phyloP scores from a whole-genome alignment of 1,284 basidiomycete species.

The Trichosporon faecale region DNA sequence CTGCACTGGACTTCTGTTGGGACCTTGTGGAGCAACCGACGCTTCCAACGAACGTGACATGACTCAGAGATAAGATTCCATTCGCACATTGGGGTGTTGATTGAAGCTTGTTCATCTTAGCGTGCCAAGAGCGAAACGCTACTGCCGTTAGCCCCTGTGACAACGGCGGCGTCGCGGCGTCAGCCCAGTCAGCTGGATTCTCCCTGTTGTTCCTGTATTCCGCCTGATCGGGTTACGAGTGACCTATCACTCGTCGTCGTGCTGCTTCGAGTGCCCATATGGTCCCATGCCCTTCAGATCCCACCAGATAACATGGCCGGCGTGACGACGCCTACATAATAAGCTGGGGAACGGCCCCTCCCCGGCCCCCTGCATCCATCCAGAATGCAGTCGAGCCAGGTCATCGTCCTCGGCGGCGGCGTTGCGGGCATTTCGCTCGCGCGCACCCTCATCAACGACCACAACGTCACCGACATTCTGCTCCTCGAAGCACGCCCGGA shows the following conservation, averaged over 20 bases:
- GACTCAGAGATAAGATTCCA: not conserved
- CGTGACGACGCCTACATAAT: not conserved
- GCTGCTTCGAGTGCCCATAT: too few relatives aligned
- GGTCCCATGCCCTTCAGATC: too few relatives aligned
- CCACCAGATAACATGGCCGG: not conserved
- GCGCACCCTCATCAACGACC: slow-evolving; percentile 58
- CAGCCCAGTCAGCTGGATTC: not conserved
- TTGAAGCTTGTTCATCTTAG: not conserved
- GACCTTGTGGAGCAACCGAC: not conserved
- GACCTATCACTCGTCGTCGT: not conserved
- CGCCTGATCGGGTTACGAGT: not conserved
- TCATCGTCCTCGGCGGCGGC: slow-evolving; percentile 63
- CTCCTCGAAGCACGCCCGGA: slow-evolving; percentile 62
- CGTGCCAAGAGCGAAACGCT: not conserved
- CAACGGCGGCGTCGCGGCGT: too few relatives aligned
- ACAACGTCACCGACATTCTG: slow-evolving; percentile 61
- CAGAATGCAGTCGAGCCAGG: slow-evolving; percentile 23
- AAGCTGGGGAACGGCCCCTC: not conserved
- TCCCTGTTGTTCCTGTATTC: not conserved
- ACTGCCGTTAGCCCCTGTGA: not conserved
- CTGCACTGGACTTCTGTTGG: too few relatives aligned
- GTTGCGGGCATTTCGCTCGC: slow-evolving; percentile 66
- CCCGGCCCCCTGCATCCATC: not conserved
- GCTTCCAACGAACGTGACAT: not conserved
- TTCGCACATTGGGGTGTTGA: not conserved